These are phyloP conservation scores for Thymus quinquecostatus DNA, from an alignment of 257 asterid genomes.

Conservation along the genomic window DNA sequence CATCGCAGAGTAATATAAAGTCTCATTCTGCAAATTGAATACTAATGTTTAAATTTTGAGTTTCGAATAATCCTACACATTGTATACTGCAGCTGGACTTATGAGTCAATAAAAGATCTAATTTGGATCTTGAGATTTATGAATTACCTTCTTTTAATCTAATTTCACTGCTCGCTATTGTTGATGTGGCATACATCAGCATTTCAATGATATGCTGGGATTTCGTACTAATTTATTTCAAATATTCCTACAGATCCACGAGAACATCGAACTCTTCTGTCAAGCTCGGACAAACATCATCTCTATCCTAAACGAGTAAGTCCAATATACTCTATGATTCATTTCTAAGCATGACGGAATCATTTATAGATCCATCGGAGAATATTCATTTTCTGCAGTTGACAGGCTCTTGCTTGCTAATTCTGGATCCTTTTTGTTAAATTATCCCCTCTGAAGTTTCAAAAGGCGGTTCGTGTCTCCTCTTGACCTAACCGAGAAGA, in stretches of 20 bases:
- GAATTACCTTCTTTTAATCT: constrained; percentile 9
- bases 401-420: neutral
- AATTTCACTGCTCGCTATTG: constrained; percentile 2
- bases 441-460: constrained; percentile 7
- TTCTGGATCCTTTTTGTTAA: neutral
- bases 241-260: constrained; percentile 63
- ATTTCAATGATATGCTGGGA: constrained; percentile 24
- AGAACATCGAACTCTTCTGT: constrained; percentile 66
- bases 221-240: constrained; percentile 19
- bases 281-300: constrained; percentile 71
- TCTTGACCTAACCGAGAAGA: constrained; percentile 8
- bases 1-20: neutral
- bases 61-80: neutral
- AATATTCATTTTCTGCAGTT: neutral
- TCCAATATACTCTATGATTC: constrained; percentile 24
- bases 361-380: constrained; percentile 21
- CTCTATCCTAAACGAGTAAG: constrained; percentile 70
- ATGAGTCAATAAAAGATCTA: neutral
- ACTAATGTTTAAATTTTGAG: neutral
- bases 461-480: neutral
- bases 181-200: constrained; percentile 18
- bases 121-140: constrained; percentile 24
- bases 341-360: neutral
- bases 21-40: neutral
- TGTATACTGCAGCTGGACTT: constrained; percentile 1